These are phyloP conservation scores for Myxozyma neglecta DNA, from an alignment of 805 yeast species.

Conservation along the genomic window DNA sequence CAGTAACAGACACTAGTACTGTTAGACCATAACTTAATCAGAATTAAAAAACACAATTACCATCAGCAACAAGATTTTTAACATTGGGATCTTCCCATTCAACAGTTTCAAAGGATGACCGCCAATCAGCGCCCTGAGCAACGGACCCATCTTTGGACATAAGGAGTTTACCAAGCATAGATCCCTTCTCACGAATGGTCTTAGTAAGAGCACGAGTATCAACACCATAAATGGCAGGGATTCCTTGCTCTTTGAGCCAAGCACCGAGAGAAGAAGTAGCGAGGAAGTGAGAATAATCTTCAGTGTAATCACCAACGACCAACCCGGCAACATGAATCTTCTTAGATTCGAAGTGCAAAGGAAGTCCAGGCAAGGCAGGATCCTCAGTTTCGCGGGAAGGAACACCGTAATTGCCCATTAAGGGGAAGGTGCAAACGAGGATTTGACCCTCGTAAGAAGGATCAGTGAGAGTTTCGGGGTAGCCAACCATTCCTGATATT, in stretches of 20 bases:
- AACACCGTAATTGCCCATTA: slow-evolving; percentile 98
- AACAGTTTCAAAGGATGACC: slow-evolving; percentile 63
- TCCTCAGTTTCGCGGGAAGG: slow-evolving; percentile 82
- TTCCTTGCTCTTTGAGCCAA: slow-evolving; percentile 88
- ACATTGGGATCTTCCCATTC: slow-evolving; percentile 94
- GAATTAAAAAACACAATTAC: neutral
- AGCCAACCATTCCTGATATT: slow-evolving; percentile 68
- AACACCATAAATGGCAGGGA: slow-evolving; percentile 97
- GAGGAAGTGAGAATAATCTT: slow-evolving; percentile 88
- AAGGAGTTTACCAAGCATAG: slow-evolving; percentile 86
- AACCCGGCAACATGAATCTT: slow-evolving; percentile 95
- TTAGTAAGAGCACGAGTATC: slow-evolving; percentile 96
- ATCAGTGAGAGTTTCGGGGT: slow-evolving; percentile 98
- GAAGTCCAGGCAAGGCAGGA: slow-evolving; percentile 71
- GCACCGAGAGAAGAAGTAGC: slow-evolving; percentile 89
- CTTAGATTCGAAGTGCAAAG: slow-evolving; percentile 90
- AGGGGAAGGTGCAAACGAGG: slow-evolving; percentile 92
- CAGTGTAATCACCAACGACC: slow-evolving; percentile 95
- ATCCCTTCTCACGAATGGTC: slow-evolving; percentile 87
- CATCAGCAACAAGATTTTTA: slow-evolving; percentile 81
- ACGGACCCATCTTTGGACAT: slow-evolving; percentile 47
- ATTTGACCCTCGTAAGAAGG: slow-evolving; percentile 98
- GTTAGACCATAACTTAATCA: neutral
- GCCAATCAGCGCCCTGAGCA: slow-evolving; percentile 55
- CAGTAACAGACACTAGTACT: slow-evolving; percentile 63